Evolutionary conservation across 2,329 filamentous ascomycete species (phyloP).

Genomic region (Ophiostoma australiae): DNA sequence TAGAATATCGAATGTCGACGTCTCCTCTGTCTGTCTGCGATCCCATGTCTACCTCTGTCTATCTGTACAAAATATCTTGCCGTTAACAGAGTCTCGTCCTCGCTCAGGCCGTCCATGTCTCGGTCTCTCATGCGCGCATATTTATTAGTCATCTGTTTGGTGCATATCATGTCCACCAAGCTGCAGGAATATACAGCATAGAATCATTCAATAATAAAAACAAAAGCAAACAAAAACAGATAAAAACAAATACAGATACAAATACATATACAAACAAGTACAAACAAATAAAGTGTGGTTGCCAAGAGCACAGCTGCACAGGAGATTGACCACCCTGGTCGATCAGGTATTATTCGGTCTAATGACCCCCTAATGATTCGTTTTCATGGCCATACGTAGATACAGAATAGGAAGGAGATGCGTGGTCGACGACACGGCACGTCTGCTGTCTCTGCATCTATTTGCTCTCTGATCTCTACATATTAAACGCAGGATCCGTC

Average conservation of each 20-base stretch:
- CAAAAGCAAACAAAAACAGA: no score
- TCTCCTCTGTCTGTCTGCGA: neutral
- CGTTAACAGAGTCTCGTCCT: neutral
- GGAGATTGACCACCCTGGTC: conserved; percentile 6
- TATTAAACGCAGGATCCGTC: neutral
- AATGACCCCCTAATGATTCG: conserved; percentile 9
- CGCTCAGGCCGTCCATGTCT: no score
- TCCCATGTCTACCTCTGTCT: neutral
- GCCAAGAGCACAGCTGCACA: neutral
- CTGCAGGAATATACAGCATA: no score
- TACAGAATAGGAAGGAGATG: conserved; percentile 4
- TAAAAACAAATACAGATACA: no score
- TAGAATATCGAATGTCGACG: neutral
- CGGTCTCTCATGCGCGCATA: neutral
- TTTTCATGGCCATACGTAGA: neutral
- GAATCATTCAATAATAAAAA: no score
- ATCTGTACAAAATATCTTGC: neutral
- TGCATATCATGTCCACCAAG: neutral
- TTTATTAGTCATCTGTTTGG: no score
- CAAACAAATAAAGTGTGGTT: neutral
- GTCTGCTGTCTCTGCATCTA: neutral
- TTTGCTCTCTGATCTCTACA: neutral
- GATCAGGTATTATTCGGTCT: neutral
- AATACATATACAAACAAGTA: no score
- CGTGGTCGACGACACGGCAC: neutral